Conservation (phyloP, 2,329 filamentous ascomycete species). For the Aspergillus sp. region DNA sequence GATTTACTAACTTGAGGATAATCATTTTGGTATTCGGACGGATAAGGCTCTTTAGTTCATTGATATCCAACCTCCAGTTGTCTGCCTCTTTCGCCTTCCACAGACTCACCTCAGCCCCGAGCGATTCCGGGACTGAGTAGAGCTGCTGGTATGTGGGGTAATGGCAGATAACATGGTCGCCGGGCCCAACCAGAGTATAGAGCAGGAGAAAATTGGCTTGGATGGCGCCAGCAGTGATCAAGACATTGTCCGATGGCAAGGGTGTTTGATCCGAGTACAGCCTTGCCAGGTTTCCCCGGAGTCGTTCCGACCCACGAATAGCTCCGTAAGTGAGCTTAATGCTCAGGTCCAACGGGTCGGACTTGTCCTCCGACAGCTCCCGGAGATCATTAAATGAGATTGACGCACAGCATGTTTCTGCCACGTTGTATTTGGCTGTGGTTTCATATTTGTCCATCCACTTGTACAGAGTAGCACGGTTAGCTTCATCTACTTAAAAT, state of each 20-base stretch:
- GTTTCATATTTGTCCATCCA: constrained; percentile 60
- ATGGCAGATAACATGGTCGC: constrained; percentile 83
- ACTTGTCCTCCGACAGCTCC: constrained; percentile 53
- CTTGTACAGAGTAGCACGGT: constrained; percentile 31
- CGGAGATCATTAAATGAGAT: constrained; percentile 70
- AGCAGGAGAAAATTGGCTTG: constrained; percentile 80
- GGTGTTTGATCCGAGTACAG: constrained; percentile 40
- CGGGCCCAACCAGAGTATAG: constrained; percentile 69
- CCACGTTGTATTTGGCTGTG: constrained; percentile 65
- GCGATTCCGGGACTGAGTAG: constrained; percentile 70
- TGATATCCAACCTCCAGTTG: constrained; percentile 66
- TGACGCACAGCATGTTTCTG: constrained; percentile 76
- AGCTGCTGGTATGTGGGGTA: constrained; percentile 87
- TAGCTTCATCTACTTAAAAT: not conserved
- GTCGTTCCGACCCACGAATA: constrained; percentile 25
- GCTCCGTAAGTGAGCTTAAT: constrained; percentile 32
- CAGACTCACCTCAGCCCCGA: constrained; percentile 75
- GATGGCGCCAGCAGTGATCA: constrained; percentile 80
- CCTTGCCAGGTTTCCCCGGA: constrained; percentile 34
- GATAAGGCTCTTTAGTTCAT: constrained; percentile 66
- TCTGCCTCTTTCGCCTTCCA: constrained; percentile 70
- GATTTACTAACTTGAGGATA: constrained; percentile 55
- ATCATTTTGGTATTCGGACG: constrained; percentile 56
- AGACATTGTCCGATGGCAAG: constrained; percentile 58
- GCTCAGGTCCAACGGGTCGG: constrained; percentile 24